phyloP scores from a whole-genome alignment of 2,329 filamentous ascomycete genomes.

The Fusarium algeriense region DNA sequence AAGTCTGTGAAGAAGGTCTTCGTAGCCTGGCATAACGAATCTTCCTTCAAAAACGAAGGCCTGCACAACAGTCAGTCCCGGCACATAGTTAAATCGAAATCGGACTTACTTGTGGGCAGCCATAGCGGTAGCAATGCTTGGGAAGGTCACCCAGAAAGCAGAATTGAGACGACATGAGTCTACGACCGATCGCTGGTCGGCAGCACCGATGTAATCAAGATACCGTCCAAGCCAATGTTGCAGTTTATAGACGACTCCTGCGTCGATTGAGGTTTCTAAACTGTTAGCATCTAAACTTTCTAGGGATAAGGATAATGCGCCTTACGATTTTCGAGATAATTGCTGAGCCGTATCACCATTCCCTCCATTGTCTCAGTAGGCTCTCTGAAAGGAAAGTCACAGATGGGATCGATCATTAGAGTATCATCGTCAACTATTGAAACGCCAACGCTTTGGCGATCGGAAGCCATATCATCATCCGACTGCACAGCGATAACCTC shows the following conservation, averaged over 20 bases:
- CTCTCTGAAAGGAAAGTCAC: constrained; percentile 61
- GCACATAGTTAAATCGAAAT: neutral
- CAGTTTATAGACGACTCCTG: constrained; percentile 59
- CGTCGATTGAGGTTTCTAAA: constrained; percentile 58
- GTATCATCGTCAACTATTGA: constrained; percentile 40
- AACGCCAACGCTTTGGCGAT: constrained; percentile 50
- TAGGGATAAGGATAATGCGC: neutral
- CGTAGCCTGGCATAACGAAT: constrained; percentile 49
- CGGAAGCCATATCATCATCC: constrained; percentile 52
- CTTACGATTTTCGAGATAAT: constrained; percentile 54
- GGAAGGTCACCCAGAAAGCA: constrained; percentile 65
- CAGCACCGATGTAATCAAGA: constrained; percentile 55
- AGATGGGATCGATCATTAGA: constrained; percentile 56
- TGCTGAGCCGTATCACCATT: constrained; percentile 53
- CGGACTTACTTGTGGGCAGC: constrained; percentile 56
- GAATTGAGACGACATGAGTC: constrained; percentile 59
- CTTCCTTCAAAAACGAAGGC: constrained; percentile 41
- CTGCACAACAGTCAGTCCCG: constrained; percentile 36
- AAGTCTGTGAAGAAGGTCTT: constrained; percentile 56
- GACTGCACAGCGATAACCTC: constrained; percentile 58
- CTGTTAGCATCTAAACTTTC: constrained; percentile 34
- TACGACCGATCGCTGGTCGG: constrained; percentile 53
- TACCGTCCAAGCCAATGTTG: constrained; percentile 65
- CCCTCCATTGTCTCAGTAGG: constrained; percentile 48
- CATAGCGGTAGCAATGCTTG: constrained; percentile 59